Evolutionary conservation across 148 eudicot genomes (phyloP).

Genomic region (Nepenthes gracilis): DNA sequence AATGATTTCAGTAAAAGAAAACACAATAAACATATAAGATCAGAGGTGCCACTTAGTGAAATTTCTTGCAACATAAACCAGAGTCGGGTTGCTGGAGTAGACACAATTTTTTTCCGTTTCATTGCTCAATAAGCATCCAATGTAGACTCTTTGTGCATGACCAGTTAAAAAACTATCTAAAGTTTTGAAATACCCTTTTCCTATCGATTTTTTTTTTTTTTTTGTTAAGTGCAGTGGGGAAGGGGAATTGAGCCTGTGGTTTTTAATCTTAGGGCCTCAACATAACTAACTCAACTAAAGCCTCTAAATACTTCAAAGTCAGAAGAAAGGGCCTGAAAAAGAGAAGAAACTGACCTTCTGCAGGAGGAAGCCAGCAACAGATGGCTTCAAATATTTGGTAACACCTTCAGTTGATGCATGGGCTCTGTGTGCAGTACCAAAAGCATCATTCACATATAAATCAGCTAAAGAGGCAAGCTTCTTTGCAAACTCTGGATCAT

Average conservation of each 20-base stretch:
- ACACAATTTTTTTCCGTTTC: too few relatives aligned
- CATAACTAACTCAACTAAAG: too few relatives aligned
- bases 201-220: neutral
- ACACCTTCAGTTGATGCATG: constrained; percentile 97
- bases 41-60: too few relatives aligned
- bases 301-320: neutral
- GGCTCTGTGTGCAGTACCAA: constrained; percentile 96
- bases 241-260: too few relatives aligned
- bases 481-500: constrained; percentile 89
- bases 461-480: constrained; percentile 94
- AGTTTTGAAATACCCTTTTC: neutral
- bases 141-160: too few relatives aligned
- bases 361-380: constrained; percentile 91
- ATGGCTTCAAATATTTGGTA: constrained; percentile 79
- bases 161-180: neutral
- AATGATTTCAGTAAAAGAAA: too few relatives aligned
- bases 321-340: constrained; percentile 1
- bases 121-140: too few relatives aligned
- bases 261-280: too few relatives aligned
- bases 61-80: too few relatives aligned
- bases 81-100: too few relatives aligned
- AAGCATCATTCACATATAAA: constrained; percentile 84
- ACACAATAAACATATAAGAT: too few relatives aligned
- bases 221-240: too few relatives aligned
- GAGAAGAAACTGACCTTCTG: constrained; percentile 53